A percentile compares a stretch with the other conserved stretches of the same genome.
phyloP scores from a whole-genome alignment of 805 yeast species.

The Tetrapisispora pingtungensis region DNA sequence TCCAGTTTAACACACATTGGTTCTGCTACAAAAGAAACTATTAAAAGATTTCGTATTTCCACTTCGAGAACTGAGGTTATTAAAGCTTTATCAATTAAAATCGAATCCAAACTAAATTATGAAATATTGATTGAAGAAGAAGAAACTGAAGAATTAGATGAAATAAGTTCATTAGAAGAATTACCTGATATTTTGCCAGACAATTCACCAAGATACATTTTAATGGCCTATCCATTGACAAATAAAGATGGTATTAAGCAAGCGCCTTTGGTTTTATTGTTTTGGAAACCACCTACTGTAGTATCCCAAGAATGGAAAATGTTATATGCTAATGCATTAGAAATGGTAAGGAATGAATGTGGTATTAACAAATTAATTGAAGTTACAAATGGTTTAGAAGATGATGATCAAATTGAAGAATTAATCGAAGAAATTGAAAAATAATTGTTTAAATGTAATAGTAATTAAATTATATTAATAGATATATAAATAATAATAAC shows the following conservation, averaged over 20 bases:
- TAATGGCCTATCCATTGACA: conserved; percentile 67
- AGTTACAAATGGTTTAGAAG: conserved; percentile 27
- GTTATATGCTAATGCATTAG: conserved; percentile 88
- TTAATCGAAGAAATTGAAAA: conserved; percentile 32
- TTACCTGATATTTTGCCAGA: conserved; percentile 73
- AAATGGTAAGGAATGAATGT: conserved; percentile 65
- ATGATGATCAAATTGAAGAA: conserved; percentile 26
- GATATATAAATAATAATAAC: not conserved
- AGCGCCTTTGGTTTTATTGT: conserved; percentile 68
- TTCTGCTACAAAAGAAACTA: conserved; percentile 45
- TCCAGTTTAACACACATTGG: conserved; percentile 52
- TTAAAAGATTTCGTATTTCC: conserved; percentile 64
- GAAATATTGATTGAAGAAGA: conserved; percentile 25
- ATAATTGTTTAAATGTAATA: not conserved
- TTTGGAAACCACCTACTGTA: conserved; percentile 83
- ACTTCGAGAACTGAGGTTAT: conserved; percentile 54
- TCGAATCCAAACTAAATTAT: conserved; percentile 26
- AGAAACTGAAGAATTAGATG: conserved; percentile 47
- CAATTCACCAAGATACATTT: conserved; percentile 64
- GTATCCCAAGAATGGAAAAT: conserved; percentile 65
- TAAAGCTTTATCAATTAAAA: conserved; percentile 45
- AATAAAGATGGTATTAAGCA: conserved; percentile 61
- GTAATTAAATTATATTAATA: not conserved
- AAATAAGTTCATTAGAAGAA: conserved; percentile 41
- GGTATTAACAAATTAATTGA: conserved; percentile 46